Base-by-base conservation (phyloP, 768 basidiomycete genomes). In the Agaricus subrufescens region DNA sequence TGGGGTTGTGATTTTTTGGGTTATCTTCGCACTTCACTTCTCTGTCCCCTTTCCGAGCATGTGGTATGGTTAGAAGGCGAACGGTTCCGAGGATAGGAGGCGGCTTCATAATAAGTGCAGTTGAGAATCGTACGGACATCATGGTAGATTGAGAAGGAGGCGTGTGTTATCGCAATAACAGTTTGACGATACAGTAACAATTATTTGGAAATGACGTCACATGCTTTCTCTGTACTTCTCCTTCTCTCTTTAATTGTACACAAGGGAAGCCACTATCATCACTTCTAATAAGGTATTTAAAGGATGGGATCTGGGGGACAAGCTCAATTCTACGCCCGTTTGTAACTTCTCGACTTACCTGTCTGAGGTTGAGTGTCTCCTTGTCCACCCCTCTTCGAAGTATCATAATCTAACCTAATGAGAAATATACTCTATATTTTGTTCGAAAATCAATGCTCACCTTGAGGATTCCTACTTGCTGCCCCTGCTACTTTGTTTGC, bases 301-400 rank as follows among this genome's bases (percentile, higher is more conserved):
- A 48, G 26, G 9, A 48, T 31, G n/a, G 46, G 46, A 5, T 34
- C 46, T 48, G 29, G 12, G 9, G 10, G 34, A 48, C 14, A 48
- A 31, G 14, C 4, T 48, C 14, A 26, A 44, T 44, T 30, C 12
- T n/a, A 8, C 9, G 40, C 4, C 12, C 14, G 3, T 30, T 23
- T 14, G 26, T 10, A n/a, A 4, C 10, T 40, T 6, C 23, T 8
- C 8, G 23, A 19, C 52, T 10, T 42, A 53, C 43, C 43, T 31
- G n/a, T 7, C 10, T 53, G 52, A 34, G 52, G 52, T 25, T 53
- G 52, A n/a, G 52, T 53, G 12, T 53, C 37, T 19, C 52, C 52
- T 23, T 50, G 48, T 9, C 46, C 46, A 30, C 39, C 42, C 26
- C 52, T 25, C 2, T 19, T 37, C 4, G 52, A 45, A 12, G 52